These are phyloP conservation scores for Gryganskiella cystojenkinii DNA, from an alignment of 192 early-diverging fungal genomes.

Conservation along the genomic window DNA sequence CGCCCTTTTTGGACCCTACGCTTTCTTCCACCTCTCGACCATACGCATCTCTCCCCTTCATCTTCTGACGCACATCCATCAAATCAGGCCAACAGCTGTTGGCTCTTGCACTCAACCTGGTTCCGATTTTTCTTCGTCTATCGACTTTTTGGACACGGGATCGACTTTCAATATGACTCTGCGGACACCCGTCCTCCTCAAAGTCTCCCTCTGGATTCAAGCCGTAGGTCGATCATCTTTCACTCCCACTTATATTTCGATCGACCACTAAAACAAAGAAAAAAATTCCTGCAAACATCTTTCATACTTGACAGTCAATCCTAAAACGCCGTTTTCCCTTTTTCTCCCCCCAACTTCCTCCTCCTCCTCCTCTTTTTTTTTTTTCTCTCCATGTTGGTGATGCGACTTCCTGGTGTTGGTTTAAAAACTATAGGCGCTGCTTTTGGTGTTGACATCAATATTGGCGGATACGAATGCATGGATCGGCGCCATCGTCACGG, in stretches of 20 bases:
- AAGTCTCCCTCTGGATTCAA: slow-evolving; percentile 26
- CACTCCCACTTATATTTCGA: not conserved
- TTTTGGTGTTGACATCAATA: slow-evolving; percentile 32
- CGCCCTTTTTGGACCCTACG: too few relatives aligned
- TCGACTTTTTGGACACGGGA: too few relatives aligned
- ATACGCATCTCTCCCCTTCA: too few relatives aligned
- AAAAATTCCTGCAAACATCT: too few relatives aligned
- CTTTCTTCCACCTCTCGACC: too few relatives aligned
- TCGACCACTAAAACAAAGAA: too few relatives aligned
- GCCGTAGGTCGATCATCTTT: slow-evolving; percentile 15
- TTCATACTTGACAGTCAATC: too few relatives aligned
- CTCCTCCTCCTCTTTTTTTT: not conserved
- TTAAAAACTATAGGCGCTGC: slow-evolving; percentile 10
- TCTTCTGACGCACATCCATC: too few relatives aligned
- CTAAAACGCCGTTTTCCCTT: not conserved
- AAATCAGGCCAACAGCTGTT: too few relatives aligned
- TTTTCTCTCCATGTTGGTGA: not conserved
- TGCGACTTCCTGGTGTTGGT: too few relatives aligned
- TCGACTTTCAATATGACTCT: slow-evolving; percentile 2
- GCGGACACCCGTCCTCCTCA: slow-evolving; percentile 14
- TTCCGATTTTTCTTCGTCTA: too few relatives aligned
- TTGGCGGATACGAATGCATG: slow-evolving; percentile 33
- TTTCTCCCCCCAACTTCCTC: not conserved
- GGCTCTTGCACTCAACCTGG: too few relatives aligned
- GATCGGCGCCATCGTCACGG: slow-evolving; percentile 24